These are phyloP conservation scores for Ceratobasidium sp. DNA, from an alignment of 1,284 basidiomycete species.

Conservation along the genomic window DNA sequence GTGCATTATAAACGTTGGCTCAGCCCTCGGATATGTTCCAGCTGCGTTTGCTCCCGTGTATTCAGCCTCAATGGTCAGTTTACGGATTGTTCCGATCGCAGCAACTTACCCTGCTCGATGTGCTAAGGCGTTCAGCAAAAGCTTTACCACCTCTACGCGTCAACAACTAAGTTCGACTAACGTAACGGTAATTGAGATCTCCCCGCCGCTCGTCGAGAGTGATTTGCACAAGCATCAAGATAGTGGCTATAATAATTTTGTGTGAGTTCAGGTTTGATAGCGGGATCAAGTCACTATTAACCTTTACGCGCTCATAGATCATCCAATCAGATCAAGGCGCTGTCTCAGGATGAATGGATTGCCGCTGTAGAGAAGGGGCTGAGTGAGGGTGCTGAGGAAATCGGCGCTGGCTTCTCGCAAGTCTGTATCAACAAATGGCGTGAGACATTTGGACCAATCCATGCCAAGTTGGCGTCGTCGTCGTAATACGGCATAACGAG, in stretches of 20 bases:
- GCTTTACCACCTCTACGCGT: no score
- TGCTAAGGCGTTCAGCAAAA: no score
- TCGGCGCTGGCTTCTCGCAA: slow-evolving; percentile 11
- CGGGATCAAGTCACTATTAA: no score
- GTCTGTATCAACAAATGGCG: background rate
- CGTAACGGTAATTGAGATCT: no score
- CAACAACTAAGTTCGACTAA: no score
- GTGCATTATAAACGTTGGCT: background rate
- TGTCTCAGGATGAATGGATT: slow-evolving; percentile 9
- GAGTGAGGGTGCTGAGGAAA: slow-evolving; percentile 4
- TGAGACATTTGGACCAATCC: slow-evolving; percentile 6
- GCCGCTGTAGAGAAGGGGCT: slow-evolving; percentile 3
- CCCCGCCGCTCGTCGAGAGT: no score
- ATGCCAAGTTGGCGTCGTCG: slow-evolving; percentile 1
- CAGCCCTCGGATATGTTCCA: background rate
- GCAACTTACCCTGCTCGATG: no score
- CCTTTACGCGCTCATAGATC: no score
- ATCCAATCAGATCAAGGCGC: background rate
- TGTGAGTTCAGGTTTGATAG: background rate
- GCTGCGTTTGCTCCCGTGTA: background rate
- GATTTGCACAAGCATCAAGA: no score
- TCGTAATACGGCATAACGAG: background rate
- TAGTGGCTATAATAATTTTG: background rate
- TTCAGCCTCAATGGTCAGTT: slow-evolving; percentile 1
- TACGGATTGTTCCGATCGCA: no score